Evolutionary conservation across 1,139 yeast genomes (phyloP), one percentile per base, ranked within the genome.

Genomic region (Magnusiomyces magnusii): DNA sequence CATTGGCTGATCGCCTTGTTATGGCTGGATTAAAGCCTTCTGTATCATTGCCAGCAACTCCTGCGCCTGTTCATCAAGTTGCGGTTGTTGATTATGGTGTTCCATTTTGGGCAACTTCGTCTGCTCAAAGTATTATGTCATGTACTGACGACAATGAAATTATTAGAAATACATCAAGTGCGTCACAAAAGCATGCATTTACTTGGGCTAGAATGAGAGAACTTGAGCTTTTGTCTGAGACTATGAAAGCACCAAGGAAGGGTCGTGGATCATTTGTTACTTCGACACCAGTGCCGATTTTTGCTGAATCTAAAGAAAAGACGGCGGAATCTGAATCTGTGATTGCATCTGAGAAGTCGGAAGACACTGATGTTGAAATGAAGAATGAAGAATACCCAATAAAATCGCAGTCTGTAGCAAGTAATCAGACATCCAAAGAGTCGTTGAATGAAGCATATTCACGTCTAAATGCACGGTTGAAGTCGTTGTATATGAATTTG

Each of bases 121-220:
- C 67, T 28, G 73, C 76, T 55, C 75, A 76, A 39, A 69, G 70
- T 23, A 72, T 76, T 41, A 66, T 79, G 3, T 75, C 80, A 52
- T 82, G 84, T 57, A 66, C 69, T 9, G 75, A 78, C 63, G 96
- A 89, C 68, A 85, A 82, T 53, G 86, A 85, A 61, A 78, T 81
- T 0, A 76, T 82, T 15, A 62, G 71, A 0, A 69, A 75, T 7
- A 69, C 78, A 13, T 60, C 76, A 1, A 67, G 73, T 24, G 69
- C 73, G 55, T 60, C 65, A 3, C 57, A 59, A 5, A 63, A 61
- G 9, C 75, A 76, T 61, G 80, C 80, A 58, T 75, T 88, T 52
- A 75, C 81, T 10, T 77, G 86, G 60, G 75, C 82, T 23, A 78
- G 82, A 61, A 69, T 89, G 53, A 76, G 83, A 57, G 93, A 86